Evolutionary conservation across 1,284 basidiomycete species (phyloP).

Genomic region (Moniliella sp.): DNA sequence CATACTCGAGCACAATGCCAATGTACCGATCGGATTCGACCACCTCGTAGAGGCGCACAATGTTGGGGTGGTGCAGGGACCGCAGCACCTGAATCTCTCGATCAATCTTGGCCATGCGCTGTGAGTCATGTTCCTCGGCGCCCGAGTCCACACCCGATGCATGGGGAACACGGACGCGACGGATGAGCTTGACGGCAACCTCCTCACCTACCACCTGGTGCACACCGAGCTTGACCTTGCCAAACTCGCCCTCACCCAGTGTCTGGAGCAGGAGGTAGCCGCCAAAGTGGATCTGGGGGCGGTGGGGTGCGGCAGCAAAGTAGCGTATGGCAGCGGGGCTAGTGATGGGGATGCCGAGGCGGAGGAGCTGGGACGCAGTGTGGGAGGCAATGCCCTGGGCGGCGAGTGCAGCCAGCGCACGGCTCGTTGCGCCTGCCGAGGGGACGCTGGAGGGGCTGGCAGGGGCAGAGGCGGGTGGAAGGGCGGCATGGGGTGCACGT

Average conservation of each 20-base stretch:
- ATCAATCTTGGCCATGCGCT: constrained; percentile 68
- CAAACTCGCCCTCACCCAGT: constrained; percentile 83
- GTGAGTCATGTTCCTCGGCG: constrained; percentile 32
- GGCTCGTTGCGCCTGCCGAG: no score
- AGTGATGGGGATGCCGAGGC: constrained; percentile 22
- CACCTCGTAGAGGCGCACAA: constrained; percentile 90
- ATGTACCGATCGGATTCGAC: constrained; percentile 99
- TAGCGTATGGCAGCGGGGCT: constrained; percentile 28
- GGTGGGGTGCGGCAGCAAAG: constrained; percentile 31
- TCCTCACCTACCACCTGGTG: constrained; percentile 84
- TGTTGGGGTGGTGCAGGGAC: constrained; percentile 85
- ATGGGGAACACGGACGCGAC: constrained; percentile 76
- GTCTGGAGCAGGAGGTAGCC: constrained; percentile 30
- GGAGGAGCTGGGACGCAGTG: no score
- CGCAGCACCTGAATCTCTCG: constrained; percentile 87
- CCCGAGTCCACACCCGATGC: no score
- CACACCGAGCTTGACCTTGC: constrained; percentile 92
- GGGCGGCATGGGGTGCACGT: no score
- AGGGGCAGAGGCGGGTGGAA: no score
- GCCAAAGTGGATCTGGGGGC: constrained; percentile 32
- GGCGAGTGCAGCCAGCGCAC: no score
- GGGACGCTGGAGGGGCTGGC: no score
- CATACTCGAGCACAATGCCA: constrained; percentile 95
- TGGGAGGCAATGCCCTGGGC: no score
- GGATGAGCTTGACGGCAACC: constrained; percentile 95